Evolutionary conservation across 495 filamentous ascomycete species (phyloP).

Genomic region (Penicillium bialowiezense): DNA sequence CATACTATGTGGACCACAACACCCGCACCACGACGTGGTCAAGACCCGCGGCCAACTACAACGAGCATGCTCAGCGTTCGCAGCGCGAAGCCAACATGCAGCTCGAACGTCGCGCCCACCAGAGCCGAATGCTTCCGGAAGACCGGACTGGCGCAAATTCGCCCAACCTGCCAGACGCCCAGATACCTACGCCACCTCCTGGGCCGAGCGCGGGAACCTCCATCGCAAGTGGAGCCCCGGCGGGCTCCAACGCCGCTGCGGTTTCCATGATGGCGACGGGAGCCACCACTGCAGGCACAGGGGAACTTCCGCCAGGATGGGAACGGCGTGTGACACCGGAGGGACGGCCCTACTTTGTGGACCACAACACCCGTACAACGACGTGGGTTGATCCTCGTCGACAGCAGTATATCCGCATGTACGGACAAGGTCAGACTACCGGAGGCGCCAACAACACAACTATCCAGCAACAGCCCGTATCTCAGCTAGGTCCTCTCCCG

Average conservation of each 20-base stretch:
- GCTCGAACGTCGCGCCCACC: slow-evolving; percentile 85
- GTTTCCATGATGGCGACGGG: slow-evolving; percentile 92
- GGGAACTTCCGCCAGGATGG: slow-evolving; percentile 94
- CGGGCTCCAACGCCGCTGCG: slow-evolving; percentile 48
- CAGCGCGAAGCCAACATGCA: slow-evolving; percentile 86
- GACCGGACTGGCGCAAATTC: slow-evolving; percentile 94
- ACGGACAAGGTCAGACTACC: slow-evolving; percentile 64
- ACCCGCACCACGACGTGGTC: slow-evolving; percentile 96
- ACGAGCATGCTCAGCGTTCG: slow-evolving; percentile 69
- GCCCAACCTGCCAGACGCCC: slow-evolving; percentile 69
- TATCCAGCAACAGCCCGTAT: slow-evolving; percentile 96
- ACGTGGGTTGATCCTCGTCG: slow-evolving; percentile 99
- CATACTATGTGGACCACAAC: slow-evolving; percentile 99
- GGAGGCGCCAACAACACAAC: slow-evolving; percentile 67
- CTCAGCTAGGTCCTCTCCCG: slow-evolving; percentile 91
- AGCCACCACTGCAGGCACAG: slow-evolving; percentile 89
- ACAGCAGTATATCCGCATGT: slow-evolving; percentile 98
- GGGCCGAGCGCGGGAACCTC: slow-evolving; percentile 20
- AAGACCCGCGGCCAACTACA: slow-evolving; percentile 77
- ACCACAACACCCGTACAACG: slow-evolving; percentile 97
- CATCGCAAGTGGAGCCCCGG: slow-evolving; percentile 30
- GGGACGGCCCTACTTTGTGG: slow-evolving; percentile 95
- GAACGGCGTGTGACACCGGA: slow-evolving; percentile 94
- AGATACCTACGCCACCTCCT: slow-evolving; percentile 48
- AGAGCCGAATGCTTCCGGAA: slow-evolving; percentile 92